Evolutionary conservation across 192 early-diverging fungal genomes (phyloP), one percentile per base, ranked within the genome.

Genomic region (Jimgerdemannia lactiflua): DNA sequence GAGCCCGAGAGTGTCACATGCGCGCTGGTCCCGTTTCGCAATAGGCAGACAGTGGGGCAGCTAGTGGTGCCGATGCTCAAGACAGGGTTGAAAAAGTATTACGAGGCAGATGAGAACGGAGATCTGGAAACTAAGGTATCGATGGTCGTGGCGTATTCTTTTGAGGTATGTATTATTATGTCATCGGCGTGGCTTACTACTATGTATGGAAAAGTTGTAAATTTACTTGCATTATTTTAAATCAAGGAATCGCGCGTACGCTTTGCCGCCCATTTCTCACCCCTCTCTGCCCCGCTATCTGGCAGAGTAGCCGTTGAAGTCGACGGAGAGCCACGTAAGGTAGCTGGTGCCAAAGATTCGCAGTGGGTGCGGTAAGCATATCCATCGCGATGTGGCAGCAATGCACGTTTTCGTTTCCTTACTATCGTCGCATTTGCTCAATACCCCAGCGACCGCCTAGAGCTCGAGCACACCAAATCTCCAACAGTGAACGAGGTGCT

Each of bases 361-460:
- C 84, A 90, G 72, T 94, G 92, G 92, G 81, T 91, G 42, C 86
- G 92, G 49, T 59, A 59, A 14, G 49, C 14, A 59, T 10, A 10
- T 59, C 49, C 14, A 59, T 78, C 1, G 69, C 77, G 18, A 85
- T 91, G 0, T 69, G 72, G 39, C 83, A 85, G 18, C 92, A 94
- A 74, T 89, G 92, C 75, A 91, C 92, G 2, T 82, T 89, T 72
- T 94, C 91, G 92, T 80, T 91, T 59, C 86, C 14, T 59, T 10
- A 59, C 49, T 14, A 59, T 59, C 72, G 14, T 70, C 77, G 3
- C 69, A 42, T 14, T 19, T 44, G 2, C 81, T 75, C 59, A 29
- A 29, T 29, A 29, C 29, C 69, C 76, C 86, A 65, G 92, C 7
- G 90, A 90, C 67, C 86, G 92, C 18, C 73, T 67, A 39, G 44